Base-by-base conservation (phyloP, 1,284 basidiomycete genomes). In the Ganoderma lucidum region DNA sequence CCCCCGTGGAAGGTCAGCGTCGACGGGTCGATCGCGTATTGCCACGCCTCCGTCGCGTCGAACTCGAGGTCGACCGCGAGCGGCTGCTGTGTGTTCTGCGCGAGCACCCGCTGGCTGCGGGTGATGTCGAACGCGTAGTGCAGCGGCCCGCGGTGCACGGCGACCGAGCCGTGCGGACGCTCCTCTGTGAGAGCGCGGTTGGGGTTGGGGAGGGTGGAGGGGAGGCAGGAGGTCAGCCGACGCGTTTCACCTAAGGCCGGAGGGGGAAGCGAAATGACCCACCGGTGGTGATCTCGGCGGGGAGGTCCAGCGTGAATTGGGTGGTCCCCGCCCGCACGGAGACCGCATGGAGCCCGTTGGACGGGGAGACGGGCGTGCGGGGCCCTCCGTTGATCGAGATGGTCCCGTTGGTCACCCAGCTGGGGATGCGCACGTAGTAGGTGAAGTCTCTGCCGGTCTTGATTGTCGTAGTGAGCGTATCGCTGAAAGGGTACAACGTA, bases 401-500 rank as follows among this genome's bases (percentile, higher is more conserved):
- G 0, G 86, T 87, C 3, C 86, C 87, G 55, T 79, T 77, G 55
- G 80, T 81, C 28, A 87, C 83, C 87, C 88, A 89, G 71, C 82
- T 84, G 4, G 88, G 87, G 66, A 89, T 86, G 32, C 88, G 86
- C 48, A 88, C 83, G 62, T 83, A 83, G 76, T 87, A 88, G 0
- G 83, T 86, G 80, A 88, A 89, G 0, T 83, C 78, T 59, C 83
- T 81, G 15, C 79, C 76, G 0, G 87, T 86, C 2, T 79, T 83
- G 64, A 88, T 83, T 0, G 85, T 87, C 12, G 84, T 86, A 6
- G 81, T 83, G 17, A 89, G 77, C 1, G 79, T 82, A 73, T 89
- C 87, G 64, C 85, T 83, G 81, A 89, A 90, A 2, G 88, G 88
- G 73, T 90, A 89, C 41, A 86, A 74, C 2, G 87, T 89, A 68